These are phyloP conservation scores for Cryptosporidium bovis DNA, from an alignment of 169 alveolate genomes.

Conservation along the genomic window DNA sequence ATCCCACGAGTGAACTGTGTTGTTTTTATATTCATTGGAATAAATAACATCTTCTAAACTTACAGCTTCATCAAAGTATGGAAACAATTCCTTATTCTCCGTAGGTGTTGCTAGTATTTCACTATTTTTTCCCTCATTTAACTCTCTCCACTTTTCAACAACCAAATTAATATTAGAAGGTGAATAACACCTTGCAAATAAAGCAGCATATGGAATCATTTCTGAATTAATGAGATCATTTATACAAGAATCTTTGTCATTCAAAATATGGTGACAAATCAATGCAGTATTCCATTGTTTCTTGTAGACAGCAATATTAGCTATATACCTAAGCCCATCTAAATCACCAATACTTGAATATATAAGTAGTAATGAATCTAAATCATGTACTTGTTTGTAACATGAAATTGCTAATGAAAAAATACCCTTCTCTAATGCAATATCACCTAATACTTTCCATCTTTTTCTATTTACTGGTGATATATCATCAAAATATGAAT, in stretches of 20 bases:
- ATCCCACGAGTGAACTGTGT: slow-evolving; percentile 54
- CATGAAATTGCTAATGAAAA: slow-evolving; percentile 83
- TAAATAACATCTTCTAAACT: slow-evolving; percentile 3
- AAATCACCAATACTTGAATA: slow-evolving; percentile 81
- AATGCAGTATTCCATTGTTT: slow-evolving; percentile 87
- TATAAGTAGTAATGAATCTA: slow-evolving; percentile 80
- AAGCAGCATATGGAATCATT: slow-evolving; percentile 87
- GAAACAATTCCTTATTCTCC: slow-evolving; percentile 21
- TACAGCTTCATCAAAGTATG: slow-evolving; percentile 12
- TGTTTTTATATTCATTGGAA: background rate
- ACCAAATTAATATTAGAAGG: slow-evolving; percentile 83
- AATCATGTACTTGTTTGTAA: slow-evolving; percentile 80
- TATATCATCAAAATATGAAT: slow-evolving; percentile 35
- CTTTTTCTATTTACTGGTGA: slow-evolving; percentile 75
- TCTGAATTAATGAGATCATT: slow-evolving; percentile 81
- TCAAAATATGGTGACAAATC: slow-evolving; percentile 77
- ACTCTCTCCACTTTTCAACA: slow-evolving; percentile 83
- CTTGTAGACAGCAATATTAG: slow-evolving; percentile 76
- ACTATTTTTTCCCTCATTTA: background rate
- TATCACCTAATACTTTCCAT: slow-evolving; percentile 85
- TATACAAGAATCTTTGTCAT: slow-evolving; percentile 81
- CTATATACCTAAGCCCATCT: slow-evolving; percentile 80
- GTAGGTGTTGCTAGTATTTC: slow-evolving; percentile 38
- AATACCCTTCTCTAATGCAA: slow-evolving; percentile 80
- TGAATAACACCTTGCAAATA: slow-evolving; percentile 87